Evolutionary conservation across 176 grass and related monocot species (phyloP).

Genomic region (Eragrostis nindensis): DNA sequence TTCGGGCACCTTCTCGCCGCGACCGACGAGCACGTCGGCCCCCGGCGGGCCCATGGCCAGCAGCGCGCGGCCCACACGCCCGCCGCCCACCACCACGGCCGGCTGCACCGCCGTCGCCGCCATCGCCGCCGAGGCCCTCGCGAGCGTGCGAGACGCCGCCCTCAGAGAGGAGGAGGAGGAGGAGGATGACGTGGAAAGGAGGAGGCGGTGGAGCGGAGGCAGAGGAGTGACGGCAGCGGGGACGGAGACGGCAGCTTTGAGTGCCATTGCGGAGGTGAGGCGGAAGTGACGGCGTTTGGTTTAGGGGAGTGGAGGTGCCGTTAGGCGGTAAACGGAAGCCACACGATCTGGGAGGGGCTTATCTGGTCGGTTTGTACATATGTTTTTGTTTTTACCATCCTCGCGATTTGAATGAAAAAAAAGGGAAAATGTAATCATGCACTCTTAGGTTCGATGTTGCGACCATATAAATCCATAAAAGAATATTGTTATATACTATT

Average conservation of each 20-base stretch:
- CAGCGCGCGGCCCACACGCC: slow-evolving; percentile 70
- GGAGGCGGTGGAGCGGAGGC: slow-evolving; percentile 32
- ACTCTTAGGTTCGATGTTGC: too few relatives aligned
- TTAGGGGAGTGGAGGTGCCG: slow-evolving; percentile 16
- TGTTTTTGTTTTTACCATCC: too few relatives aligned
- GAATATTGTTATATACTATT: too few relatives aligned
- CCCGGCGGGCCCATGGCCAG: slow-evolving; percentile 54
- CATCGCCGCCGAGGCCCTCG: slow-evolving; percentile 38
- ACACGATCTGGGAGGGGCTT: slow-evolving; percentile 50
- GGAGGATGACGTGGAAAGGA: background rate
- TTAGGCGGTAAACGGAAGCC: slow-evolving; percentile 52
- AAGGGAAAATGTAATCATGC: too few relatives aligned
- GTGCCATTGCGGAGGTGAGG: slow-evolving; percentile 12
- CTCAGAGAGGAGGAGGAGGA: background rate
- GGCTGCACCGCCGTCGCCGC: slow-evolving; percentile 50
- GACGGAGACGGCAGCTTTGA: slow-evolving; percentile 46
- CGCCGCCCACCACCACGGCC: slow-evolving; percentile 82
- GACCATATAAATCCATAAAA: too few relatives aligned
- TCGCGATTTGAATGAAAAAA: too few relatives aligned
- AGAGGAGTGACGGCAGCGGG: slow-evolving; percentile 36
- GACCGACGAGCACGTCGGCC: slow-evolving; percentile 67
- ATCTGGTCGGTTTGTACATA: slow-evolving; percentile 37
- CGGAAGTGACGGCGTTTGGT: slow-evolving; percentile 46
- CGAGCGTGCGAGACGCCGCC: slow-evolving; percentile 20
- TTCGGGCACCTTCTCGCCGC: slow-evolving; percentile 64